Conservation (phyloP, 345 rosid species). For the Abelmoschus esculentus region DNA sequence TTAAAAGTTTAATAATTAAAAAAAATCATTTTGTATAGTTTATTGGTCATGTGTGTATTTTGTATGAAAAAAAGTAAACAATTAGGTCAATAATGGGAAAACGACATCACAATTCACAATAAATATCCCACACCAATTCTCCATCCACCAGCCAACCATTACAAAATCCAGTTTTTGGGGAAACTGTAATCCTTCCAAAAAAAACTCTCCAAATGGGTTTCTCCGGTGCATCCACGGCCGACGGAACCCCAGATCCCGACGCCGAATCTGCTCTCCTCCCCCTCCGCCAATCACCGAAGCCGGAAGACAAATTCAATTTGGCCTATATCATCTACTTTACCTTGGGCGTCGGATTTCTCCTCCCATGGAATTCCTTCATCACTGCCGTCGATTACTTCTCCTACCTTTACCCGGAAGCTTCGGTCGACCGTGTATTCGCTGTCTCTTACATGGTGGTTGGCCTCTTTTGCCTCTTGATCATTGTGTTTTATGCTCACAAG, state of each 20-base stretch:
- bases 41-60: too few relatives aligned
- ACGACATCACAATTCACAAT: too few relatives aligned
- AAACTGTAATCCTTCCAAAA: background rate
- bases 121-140: too few relatives aligned
- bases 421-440: slow-evolving; percentile 88
- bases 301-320: slow-evolving; percentile 58
- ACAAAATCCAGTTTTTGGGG: too few relatives aligned
- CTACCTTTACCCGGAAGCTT: slow-evolving; percentile 74
- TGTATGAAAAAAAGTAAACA: too few relatives aligned
- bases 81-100: too few relatives aligned
- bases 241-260: slow-evolving; percentile 25
- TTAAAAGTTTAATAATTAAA: too few relatives aligned
- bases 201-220: slow-evolving; percentile 28
- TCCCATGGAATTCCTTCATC: slow-evolving; percentile 99
- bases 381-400: slow-evolving; percentile 97
- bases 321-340: slow-evolving; percentile 86
- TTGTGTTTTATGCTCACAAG: slow-evolving; percentile 60
- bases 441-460: slow-evolving; percentile 67
- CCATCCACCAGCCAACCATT: too few relatives aligned
- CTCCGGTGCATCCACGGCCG: slow-evolving; percentile 19
- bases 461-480: slow-evolving; percentile 41
- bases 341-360: slow-evolving; percentile 71
- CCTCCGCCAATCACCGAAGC: slow-evolving; percentile 20
- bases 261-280: slow-evolving; percentile 52
- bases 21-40: too few relatives aligned